phyloP scores from a whole-genome alignment of 208 protist genomes.

The Trypanosoma avium region DNA sequence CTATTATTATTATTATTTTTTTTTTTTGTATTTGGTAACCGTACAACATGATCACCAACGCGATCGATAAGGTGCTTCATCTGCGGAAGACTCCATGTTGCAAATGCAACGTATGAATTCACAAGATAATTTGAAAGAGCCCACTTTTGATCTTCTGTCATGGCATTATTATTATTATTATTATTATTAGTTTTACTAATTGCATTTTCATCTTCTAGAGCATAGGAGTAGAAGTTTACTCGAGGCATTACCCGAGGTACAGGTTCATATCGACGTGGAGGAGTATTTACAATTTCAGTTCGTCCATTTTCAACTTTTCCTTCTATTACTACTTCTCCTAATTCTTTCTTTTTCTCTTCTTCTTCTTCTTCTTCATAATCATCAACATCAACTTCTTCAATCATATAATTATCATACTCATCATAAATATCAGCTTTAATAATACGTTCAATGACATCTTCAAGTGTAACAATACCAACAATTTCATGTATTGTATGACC shows the following conservation, averaged over 20 bases:
- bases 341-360: background rate
- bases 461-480: slow-evolving; percentile 72
- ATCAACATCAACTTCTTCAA: background rate
- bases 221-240: slow-evolving; percentile 82
- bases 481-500: background rate
- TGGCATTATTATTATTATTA: background rate
- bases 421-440: slow-evolving; percentile 79
- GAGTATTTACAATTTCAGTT: background rate
- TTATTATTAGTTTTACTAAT: background rate
- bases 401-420: slow-evolving; percentile 41
- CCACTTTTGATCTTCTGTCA: slow-evolving; percentile 71
- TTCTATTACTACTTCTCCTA: background rate
- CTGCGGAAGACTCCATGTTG: slow-evolving; percentile 52
- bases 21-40: too few species aligned
- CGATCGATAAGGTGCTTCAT: slow-evolving; percentile 61
- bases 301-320: too few species aligned
- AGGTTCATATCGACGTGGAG: slow-evolving; percentile 8
- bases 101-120: slow-evolving; percentile 55
- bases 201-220: slow-evolving; percentile 3
- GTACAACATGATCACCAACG: slow-evolving; percentile 46
- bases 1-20: too few species aligned
- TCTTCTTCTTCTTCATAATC: background rate
- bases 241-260: slow-evolving; percentile 26
- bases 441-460: slow-evolving; percentile 79
- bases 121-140: slow-evolving; percentile 61